Evolutionary conservation across 2,329 filamentous ascomycete species (phyloP).

Genomic region (Alternaria burnsii): DNA sequence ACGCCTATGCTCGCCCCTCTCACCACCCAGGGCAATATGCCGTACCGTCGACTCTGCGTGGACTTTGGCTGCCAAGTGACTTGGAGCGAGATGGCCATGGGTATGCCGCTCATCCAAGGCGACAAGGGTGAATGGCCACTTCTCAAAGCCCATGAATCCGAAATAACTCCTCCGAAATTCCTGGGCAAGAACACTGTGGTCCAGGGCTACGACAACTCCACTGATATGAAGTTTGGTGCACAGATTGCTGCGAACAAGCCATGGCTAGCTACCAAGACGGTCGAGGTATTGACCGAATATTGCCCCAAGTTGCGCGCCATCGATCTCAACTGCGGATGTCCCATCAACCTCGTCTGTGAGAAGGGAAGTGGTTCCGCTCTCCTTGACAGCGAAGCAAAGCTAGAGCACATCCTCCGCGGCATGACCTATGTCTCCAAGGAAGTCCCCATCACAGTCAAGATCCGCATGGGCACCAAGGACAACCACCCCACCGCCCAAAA

Average conservation of each 20-base stretch:
- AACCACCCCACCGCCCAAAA: conserved; percentile 80
- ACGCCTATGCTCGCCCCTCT: conserved; percentile 93
- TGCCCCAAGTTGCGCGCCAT: conserved; percentile 88
- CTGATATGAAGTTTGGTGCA: conserved; percentile 87
- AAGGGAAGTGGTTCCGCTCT: conserved; percentile 89
- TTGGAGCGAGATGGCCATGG: conserved; percentile 98
- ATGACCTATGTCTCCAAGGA: conserved; percentile 95
- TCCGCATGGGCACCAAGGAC: conserved; percentile 88
- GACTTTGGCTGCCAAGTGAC: conserved; percentile 91
- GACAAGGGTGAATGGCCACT: conserved; percentile 93
- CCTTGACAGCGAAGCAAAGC: conserved; percentile 84
- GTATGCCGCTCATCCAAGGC: conserved; percentile 86
- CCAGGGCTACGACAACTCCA: conserved; percentile 79
- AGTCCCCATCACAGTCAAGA: conserved; percentile 92
- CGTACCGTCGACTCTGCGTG: conserved; percentile 89
- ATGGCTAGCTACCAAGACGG: conserved; percentile 87
- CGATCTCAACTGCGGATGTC: conserved; percentile 96
- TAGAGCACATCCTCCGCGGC: conserved; percentile 93
- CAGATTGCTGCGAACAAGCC: conserved; percentile 94
- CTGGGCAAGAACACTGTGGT: conserved; percentile 67
- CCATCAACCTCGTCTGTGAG: conserved; percentile 92
- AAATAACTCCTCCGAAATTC: conserved; percentile 76
- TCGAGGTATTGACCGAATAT: conserved; percentile 78
- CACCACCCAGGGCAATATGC: conserved; percentile 95
- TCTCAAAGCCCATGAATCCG: conserved; percentile 88